These are phyloP conservation scores for Gliomastix tumulicola DNA, from an alignment of 2,329 filamentous ascomycete genomes.

Conservation along the genomic window DNA sequence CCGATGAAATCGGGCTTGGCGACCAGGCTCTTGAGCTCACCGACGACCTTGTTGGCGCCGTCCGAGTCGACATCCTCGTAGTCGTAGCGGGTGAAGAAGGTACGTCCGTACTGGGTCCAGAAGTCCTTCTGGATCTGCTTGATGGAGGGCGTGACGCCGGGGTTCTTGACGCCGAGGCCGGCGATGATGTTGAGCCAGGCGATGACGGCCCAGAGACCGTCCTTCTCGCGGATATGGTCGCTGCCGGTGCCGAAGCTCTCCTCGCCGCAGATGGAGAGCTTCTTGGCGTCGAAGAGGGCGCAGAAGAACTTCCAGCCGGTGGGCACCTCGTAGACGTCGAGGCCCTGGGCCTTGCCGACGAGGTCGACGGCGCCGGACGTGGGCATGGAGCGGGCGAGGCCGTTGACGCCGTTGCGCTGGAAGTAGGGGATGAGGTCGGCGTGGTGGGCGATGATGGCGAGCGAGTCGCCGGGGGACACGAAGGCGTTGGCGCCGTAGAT, in stretches of 20 bases:
- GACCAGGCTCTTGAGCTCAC: slow-evolving; percentile 72
- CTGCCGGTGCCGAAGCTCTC: slow-evolving; percentile 97
- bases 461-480: slow-evolving; percentile 92
- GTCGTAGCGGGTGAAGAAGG: slow-evolving; percentile 98
- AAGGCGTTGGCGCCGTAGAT: slow-evolving; percentile 97
- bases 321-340: slow-evolving; percentile 91
- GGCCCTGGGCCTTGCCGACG: slow-evolving; percentile 88
- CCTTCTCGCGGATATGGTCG: slow-evolving; percentile 99
- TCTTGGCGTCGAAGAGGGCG: slow-evolving; percentile 86
- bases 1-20: slow-evolving; percentile 69
- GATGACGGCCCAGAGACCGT: slow-evolving; percentile 93
- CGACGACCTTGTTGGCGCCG: slow-evolving; percentile 84
- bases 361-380: slow-evolving; percentile 93
- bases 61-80: slow-evolving; percentile 93
- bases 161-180: slow-evolving; percentile 76
- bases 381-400: slow-evolving; percentile 94
- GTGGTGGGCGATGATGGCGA: slow-evolving; percentile 97
- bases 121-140: slow-evolving; percentile 95
- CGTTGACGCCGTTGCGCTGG: slow-evolving; percentile 93
- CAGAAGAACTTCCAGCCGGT: slow-evolving; percentile 99
- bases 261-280: slow-evolving; percentile 97
- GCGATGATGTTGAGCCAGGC: slow-evolving; percentile 99
- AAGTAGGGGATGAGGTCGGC: slow-evolving; percentile 97
- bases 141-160: slow-evolving; percentile 80
- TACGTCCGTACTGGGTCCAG: slow-evolving; percentile 93